A percentile compares a stretch with the other conserved stretches of the same genome.
Conservation (phyloP, 306 rosid species). For the Corylus heterophylla region DNA sequence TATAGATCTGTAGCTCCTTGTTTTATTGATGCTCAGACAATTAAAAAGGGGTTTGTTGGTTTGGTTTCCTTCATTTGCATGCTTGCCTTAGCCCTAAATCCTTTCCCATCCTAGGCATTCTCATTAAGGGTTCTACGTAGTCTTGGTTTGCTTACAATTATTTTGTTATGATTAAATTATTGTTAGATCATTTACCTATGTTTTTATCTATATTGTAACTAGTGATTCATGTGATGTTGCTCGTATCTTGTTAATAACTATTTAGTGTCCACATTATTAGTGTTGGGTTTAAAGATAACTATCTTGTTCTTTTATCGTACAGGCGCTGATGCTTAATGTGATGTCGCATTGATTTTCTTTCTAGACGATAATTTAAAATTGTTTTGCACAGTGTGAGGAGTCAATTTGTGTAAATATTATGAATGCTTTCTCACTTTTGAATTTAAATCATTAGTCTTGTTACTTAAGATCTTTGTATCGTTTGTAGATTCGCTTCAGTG, state of each 20-base stretch:
- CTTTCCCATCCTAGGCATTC: not conserved
- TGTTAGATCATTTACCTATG: not conserved
- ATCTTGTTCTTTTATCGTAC: not conserved
- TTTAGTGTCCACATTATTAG: no score
- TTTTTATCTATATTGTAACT: not conserved
- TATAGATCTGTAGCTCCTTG: not conserved
- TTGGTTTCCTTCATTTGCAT: not conserved
- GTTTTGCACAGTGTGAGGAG: not conserved
- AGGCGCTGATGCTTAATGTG: not conserved
- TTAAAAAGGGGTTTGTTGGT: not conserved
- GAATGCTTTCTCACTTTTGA: conserved; percentile 15
- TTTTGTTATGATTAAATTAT: not conserved
- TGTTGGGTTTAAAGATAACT: not conserved
- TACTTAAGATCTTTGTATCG: conserved; percentile 25
- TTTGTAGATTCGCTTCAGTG: conserved; percentile 52
- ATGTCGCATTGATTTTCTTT: not conserved
- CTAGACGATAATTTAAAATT: not conserved
- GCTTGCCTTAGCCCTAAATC: not conserved
- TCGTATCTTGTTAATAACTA: not conserved
- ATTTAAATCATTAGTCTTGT: conserved; percentile 24
- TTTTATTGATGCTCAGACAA: not conserved
- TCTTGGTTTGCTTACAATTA: not conserved
- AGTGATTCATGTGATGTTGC: not conserved
- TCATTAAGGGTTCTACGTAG: not conserved
- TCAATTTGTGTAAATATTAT: not conserved